Percentiles rank a stretch among this genome's conserved stretches.
Evolutionary conservation across 176 grass and related monocot species (phyloP).

Genomic region (Secale cereale): DNA sequence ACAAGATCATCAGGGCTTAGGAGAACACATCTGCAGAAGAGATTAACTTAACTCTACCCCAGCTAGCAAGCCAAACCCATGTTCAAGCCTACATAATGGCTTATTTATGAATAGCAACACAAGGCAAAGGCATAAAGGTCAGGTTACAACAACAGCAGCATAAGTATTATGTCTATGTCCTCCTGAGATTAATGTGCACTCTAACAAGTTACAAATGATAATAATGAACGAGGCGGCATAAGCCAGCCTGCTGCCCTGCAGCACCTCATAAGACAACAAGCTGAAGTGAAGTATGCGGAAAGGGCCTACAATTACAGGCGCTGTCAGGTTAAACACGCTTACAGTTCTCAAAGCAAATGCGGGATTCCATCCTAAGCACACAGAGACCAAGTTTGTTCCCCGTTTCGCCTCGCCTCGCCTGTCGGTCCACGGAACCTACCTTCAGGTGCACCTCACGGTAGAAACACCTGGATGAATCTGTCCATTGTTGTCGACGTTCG

Average conservation of each 20-base stretch:
- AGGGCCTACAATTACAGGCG: constrained; percentile 24
- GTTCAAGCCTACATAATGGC: not conserved
- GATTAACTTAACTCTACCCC: not conserved
- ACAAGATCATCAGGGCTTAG: no score
- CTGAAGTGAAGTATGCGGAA: constrained; percentile 1
- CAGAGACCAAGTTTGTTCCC: not conserved
- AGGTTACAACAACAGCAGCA: constrained; percentile 17
- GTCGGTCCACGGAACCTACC: not conserved
- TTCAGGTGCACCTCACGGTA: constrained; percentile 34
- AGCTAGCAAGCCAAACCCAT: not conserved
- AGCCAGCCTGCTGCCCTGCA: constrained; percentile 1
- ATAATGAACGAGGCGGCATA: constrained; percentile 15
- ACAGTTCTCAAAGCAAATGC: constrained; percentile 48
- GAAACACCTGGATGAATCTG: constrained; percentile 42
- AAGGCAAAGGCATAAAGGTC: not conserved
- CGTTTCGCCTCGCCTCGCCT: not conserved
- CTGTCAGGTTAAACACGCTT: constrained; percentile 39
- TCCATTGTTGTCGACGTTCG: constrained; percentile 27
- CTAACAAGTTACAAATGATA: constrained; percentile 21
- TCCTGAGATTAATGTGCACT: constrained; percentile 30
- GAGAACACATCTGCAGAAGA: not conserved
- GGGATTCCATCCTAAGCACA: constrained; percentile 22
- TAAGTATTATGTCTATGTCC: not conserved
- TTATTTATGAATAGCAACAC: constrained; percentile 14
- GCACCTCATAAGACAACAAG: not conserved